Evolutionary conservation across 2,329 filamentous ascomycete species (phyloP), one percentile per base, ranked within the genome.

Genomic region (Pyrenophora graminea): DNA sequence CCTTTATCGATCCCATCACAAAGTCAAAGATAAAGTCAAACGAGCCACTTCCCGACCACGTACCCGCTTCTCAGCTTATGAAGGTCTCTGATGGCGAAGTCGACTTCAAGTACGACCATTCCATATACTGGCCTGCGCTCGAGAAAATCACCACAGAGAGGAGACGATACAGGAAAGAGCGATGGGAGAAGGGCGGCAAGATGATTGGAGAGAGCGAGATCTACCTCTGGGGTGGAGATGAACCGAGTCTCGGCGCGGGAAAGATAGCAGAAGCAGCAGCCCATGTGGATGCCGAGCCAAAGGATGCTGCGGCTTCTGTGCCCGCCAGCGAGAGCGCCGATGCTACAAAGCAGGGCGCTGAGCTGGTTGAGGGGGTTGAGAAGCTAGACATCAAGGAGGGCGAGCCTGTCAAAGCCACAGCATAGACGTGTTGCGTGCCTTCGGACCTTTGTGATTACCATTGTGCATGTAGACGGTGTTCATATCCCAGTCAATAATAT

Each of bases 21-120:
- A 86, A 89, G 51, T 86, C 94, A 68, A 99, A 99, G 80, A 86
- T 99, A 78, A 95, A 94, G 78, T 97, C 96, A 82, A 97, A 97
- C 79, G 91, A 96, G 73, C 89, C 95, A 69, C 86, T 96, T 79
- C 82, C 82, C 62, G 80, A 89, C 61, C 91, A 91, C 71, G 88
- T 99, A 17, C 91, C 91, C 4, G 75, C 85, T 6, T 81, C 87
- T 65, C 93, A 97, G 72, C 83, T 99, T 45, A 89, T 91, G 86
- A 87, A 85, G 64, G 81, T 86, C 50, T 86, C 89, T 65, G 86
- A 87, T 40, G 93, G 94, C 51, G 83, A 90, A 42, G 83, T 96
- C 55, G 83, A 92, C 53, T 97, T 99, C 70, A 87, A 91, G 66
- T 99, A 99, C 73, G 89, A 96, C 67, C 94, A 99, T 76, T 77